Conservation (phyloP, 2,329 filamentous ascomycete species). For the Aspergillus cejpii region DNA sequence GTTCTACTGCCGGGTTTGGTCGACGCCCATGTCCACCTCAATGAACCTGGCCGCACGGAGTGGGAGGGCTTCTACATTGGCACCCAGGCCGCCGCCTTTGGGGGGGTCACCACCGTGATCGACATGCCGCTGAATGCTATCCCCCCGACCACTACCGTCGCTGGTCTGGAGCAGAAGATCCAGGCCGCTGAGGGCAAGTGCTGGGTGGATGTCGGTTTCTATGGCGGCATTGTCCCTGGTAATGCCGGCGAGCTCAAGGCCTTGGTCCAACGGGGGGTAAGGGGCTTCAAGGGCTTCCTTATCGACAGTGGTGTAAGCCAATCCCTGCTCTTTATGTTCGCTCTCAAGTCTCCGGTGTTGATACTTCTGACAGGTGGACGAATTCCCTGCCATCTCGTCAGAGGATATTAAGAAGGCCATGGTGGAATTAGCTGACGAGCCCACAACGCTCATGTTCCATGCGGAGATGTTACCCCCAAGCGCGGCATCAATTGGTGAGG, state of each 20-base stretch:
- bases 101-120: constrained; percentile 91
- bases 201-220: constrained; percentile 99
- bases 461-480: constrained; percentile 96
- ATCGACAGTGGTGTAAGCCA: constrained; percentile 85
- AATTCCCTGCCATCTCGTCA: constrained; percentile 86
- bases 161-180: constrained; percentile 76
- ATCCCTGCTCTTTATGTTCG: constrained; percentile 1
- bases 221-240: constrained; percentile 87
- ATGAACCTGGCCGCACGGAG: constrained; percentile 92
- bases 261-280: constrained; percentile 75
- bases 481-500: constrained; percentile 69
- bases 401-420: constrained; percentile 74
- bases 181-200: constrained; percentile 77
- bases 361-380: constrained; percentile 71
- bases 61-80: constrained; percentile 98
- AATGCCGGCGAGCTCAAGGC: constrained; percentile 73
- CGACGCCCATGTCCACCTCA: constrained; percentile 94
- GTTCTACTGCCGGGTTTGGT: constrained; percentile 86
- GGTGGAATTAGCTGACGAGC: constrained; percentile 66
- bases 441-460: constrained; percentile 97
- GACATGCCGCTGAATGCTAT: constrained; percentile 98
- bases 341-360: no score
- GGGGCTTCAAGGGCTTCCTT: constrained; percentile 95
- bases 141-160: constrained; percentile 85
- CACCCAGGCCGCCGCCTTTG: constrained; percentile 86